Evolutionary conservation across 768 basidiomycete genomes (phyloP).

Genomic region (Collybia nuda): DNA sequence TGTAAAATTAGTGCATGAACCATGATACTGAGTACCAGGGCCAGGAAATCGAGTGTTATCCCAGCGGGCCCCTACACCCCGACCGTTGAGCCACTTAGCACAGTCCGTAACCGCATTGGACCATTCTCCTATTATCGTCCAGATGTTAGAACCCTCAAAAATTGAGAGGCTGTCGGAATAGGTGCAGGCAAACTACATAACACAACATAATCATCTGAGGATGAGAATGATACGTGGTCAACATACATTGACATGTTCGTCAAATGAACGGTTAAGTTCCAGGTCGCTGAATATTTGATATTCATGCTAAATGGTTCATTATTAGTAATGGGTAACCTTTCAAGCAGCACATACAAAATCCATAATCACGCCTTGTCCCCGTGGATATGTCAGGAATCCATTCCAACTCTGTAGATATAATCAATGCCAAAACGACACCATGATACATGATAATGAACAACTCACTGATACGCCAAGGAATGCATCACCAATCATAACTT

Average conservation of each 20-base stretch:
- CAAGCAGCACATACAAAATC: conserved; percentile 44
- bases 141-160: conserved; percentile 56
- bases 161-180: conserved; percentile 41
- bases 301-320: conserved; percentile 45
- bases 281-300: conserved; percentile 71
- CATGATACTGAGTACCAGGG: conserved; percentile 46
- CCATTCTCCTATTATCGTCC: conserved; percentile 83
- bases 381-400: conserved; percentile 53
- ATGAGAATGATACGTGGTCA: background rate
- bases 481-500: conserved; percentile 74
- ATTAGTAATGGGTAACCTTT: background rate
- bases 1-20: conserved; percentile 62
- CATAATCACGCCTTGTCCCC: conserved; percentile 61
- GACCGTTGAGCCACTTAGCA: conserved; percentile 77
- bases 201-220: background rate
- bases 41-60: conserved; percentile 50
- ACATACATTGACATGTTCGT: conserved; percentile 56
- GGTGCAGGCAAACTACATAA: conserved; percentile 51
- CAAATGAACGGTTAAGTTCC: conserved; percentile 52
- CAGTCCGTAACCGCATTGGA: conserved; percentile 75
- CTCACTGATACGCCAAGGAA: conserved; percentile 59
- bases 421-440: conserved; percentile 2
- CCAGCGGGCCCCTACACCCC: conserved; percentile 70
- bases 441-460: background rate
- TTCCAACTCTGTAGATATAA: conserved; percentile 47